phyloP scores from a whole-genome alignment of 208 protist species.

The Balamuthia mandrillaris region DNA sequence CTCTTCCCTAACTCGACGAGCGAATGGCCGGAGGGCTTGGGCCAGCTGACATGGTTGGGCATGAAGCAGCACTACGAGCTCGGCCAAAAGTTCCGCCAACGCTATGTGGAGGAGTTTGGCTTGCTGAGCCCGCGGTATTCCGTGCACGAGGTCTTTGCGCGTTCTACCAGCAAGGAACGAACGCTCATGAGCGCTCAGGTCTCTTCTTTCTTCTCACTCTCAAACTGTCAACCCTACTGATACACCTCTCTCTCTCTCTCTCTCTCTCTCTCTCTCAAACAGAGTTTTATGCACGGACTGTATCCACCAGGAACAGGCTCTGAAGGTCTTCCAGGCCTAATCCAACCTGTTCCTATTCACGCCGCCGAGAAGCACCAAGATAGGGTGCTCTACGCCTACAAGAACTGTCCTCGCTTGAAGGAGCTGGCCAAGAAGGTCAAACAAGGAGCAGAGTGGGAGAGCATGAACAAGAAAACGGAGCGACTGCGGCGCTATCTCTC shows the following conservation, averaged over 20 bases:
- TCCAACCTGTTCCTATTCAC: constrained; percentile 29
- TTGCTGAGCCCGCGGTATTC: background rate
- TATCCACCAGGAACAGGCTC: background rate
- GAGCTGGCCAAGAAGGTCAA: background rate
- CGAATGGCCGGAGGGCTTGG: constrained; percentile 33
- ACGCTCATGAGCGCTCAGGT: constrained; percentile 39
- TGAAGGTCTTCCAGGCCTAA: constrained; percentile 1
- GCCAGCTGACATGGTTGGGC: constrained; percentile 37
- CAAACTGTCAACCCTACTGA: background rate
- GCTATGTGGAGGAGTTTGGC: constrained; percentile 15
- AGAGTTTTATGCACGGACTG: constrained; percentile 39
- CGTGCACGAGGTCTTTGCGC: constrained; percentile 18
- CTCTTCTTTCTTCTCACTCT: background rate
- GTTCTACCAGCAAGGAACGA: constrained; percentile 22
- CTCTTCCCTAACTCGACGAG: constrained; percentile 32
- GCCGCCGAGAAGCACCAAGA: constrained; percentile 14
- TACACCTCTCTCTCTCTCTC: background rate
- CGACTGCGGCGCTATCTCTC: background rate
- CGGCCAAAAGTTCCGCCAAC: constrained; percentile 23
- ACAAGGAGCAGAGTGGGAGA: background rate
- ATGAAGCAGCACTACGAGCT: constrained; percentile 37
- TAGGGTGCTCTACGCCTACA: constrained; percentile 26
- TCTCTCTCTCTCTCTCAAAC: background rate
- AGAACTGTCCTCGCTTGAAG: constrained; percentile 34
- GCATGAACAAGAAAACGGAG: background rate